These are phyloP conservation scores for Populus euphratica DNA, from an alignment of 345 rosid genomes.

Conservation along the genomic window DNA sequence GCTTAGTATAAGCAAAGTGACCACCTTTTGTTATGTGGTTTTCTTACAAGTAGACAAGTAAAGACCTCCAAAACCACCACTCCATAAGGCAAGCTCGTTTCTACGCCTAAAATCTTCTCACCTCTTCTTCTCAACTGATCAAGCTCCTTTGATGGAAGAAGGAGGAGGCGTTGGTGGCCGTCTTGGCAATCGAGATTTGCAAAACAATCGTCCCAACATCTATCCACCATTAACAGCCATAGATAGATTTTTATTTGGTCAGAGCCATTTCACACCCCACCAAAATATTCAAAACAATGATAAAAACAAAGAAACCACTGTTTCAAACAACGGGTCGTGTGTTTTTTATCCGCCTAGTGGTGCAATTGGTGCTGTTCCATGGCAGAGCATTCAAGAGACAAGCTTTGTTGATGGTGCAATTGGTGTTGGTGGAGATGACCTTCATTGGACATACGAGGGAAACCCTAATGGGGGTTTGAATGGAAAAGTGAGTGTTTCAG, in stretches of 20 bases:
- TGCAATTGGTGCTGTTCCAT: constrained; percentile 16
- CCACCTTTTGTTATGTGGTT: constrained; percentile 25
- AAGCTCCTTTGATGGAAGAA: constrained; percentile 36
- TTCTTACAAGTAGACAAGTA: constrained; percentile 14
- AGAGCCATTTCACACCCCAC: constrained; percentile 29
- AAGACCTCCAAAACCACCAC: not conserved
- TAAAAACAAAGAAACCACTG: constrained; percentile 19
- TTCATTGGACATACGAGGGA: constrained; percentile 23
- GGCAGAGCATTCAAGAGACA: constrained; percentile 33
- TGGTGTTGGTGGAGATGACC: constrained; percentile 17
- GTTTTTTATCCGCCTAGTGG: constrained; percentile 19
- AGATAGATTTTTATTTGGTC: constrained; percentile 68
- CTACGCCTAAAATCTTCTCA: constrained; percentile 3
- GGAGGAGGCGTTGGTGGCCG: constrained; percentile 10
- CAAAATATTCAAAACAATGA: constrained; percentile 22
- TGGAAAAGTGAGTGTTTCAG: constrained; percentile 11
- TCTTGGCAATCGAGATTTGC: constrained; percentile 20
- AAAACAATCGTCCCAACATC: constrained; percentile 14
- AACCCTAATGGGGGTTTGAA: constrained; percentile 26
- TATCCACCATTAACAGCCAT: constrained; percentile 70
- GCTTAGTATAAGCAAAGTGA: constrained; percentile 35
- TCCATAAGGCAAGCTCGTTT: constrained; percentile 26
- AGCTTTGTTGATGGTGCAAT: constrained; percentile 31
- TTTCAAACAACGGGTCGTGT: constrained; percentile 16
- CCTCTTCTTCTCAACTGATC: constrained; percentile 9